Percentiles rank a stretch among this genome's conserved stretches.
Evolutionary conservation across 495 filamentous ascomycete species (phyloP).

Genomic region (Penicillium argentinense): DNA sequence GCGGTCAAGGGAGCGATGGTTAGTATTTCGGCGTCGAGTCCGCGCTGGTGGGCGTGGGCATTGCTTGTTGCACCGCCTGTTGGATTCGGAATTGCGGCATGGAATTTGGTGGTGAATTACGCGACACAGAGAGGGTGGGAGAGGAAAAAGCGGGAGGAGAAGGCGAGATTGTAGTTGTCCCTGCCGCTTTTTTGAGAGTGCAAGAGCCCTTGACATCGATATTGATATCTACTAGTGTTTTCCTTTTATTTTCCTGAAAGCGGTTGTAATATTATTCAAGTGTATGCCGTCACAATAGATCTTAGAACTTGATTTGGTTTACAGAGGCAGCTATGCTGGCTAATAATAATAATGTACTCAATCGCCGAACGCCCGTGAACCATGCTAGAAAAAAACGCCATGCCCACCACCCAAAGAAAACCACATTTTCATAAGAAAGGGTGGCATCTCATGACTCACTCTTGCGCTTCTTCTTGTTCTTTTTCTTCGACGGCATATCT

Average conservation of each 20-base stretch:
- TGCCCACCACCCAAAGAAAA: constrained; percentile 2
- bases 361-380: constrained; percentile 4
- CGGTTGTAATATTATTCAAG: no score
- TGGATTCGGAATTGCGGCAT: constrained; percentile 60
- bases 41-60: constrained; percentile 78
- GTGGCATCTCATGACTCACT: no score
- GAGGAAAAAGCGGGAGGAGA: constrained; percentile 61
- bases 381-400: constrained; percentile 15
- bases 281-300: no score
- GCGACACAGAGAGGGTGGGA: constrained; percentile 68
- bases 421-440: constrained; percentile 7
- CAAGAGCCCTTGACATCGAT: neutral
- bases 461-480: constrained; percentile 46
- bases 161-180: constrained; percentile 60
- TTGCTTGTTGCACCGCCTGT: constrained; percentile 71
- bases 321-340: neutral
- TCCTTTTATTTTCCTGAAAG: neutral
- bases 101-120: constrained; percentile 67
- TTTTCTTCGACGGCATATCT: constrained; percentile 12
- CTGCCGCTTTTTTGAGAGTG: neutral
- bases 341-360: neutral
- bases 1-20: constrained; percentile 64
- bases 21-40: constrained; percentile 60
- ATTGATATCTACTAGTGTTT: constrained; percentile 5
- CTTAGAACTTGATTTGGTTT: no score